Evolutionary conservation across 2,329 filamentous ascomycete genomes (phyloP).

Genomic region (Lojkania enalia): DNA sequence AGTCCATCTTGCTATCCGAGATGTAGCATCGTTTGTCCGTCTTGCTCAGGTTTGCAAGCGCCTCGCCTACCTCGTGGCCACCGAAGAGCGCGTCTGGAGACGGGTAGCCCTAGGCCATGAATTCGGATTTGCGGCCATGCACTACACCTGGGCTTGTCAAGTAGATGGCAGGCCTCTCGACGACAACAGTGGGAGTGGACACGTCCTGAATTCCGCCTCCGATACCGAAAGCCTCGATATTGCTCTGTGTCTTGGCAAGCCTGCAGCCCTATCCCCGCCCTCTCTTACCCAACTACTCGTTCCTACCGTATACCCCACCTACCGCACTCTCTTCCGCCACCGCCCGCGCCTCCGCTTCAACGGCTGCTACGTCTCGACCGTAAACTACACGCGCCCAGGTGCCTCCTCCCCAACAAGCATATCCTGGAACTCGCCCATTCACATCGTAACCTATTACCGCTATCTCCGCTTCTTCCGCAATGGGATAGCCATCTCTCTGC

Average conservation of each 20-base stretch:
- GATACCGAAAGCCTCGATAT: slow-evolving; percentile 19
- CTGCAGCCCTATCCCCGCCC: neutral
- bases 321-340: slow-evolving; percentile 72
- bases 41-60: slow-evolving; percentile 82
- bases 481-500: slow-evolving; percentile 77
- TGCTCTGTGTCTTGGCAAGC: slow-evolving; percentile 4
- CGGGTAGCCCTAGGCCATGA: slow-evolving; percentile 69
- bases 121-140: slow-evolving; percentile 82
- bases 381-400: slow-evolving; percentile 89
- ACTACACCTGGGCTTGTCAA: slow-evolving; percentile 73
- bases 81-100: slow-evolving; percentile 87
- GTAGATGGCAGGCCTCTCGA: slow-evolving; percentile 54
- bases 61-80: slow-evolving; percentile 79
- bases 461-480: slow-evolving; percentile 95
- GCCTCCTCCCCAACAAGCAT: slow-evolving; percentile 70
- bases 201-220: slow-evolving; percentile 30
- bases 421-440: slow-evolving; percentile 79
- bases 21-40: slow-evolving; percentile 76
- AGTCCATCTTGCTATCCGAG: slow-evolving; percentile 68
- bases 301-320: slow-evolving; percentile 45
- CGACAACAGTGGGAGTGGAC: slow-evolving; percentile 40
- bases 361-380: slow-evolving; percentile 93
- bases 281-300: slow-evolving; percentile 37
- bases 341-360: slow-evolving; percentile 91
- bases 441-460: slow-evolving; percentile 97